These are phyloP conservation scores for Alternaria brassicae DNA, from an alignment of 2,329 filamentous ascomycete species.

Conservation along the genomic window DNA sequence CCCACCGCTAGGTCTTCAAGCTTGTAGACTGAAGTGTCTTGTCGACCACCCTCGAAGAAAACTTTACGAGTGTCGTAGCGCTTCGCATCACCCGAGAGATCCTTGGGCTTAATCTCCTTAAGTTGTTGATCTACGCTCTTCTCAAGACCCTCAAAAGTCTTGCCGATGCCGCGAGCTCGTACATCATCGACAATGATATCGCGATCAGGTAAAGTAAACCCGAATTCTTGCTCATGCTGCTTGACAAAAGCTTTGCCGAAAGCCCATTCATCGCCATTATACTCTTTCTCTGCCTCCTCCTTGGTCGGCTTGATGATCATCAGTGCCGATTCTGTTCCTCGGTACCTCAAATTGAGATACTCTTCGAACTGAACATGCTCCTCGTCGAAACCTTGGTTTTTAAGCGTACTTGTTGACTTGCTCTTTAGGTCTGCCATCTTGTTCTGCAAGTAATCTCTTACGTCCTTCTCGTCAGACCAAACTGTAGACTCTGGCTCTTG, in stretches of 20 bases:
- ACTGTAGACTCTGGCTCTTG: constrained; percentile 75
- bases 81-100: constrained; percentile 65
- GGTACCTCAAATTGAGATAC: constrained; percentile 92
- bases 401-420: constrained; percentile 72
- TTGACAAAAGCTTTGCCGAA: constrained; percentile 85
- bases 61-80: constrained; percentile 72
- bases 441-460: constrained; percentile 67
- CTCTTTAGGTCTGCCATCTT: constrained; percentile 82
- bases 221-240: constrained; percentile 91
- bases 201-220: constrained; percentile 83
- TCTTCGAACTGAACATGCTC: constrained; percentile 83
- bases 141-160: constrained; percentile 80
- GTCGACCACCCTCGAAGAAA: constrained; percentile 83
- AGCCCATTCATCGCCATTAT: constrained; percentile 74
- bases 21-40: constrained; percentile 82
- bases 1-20: constrained; percentile 76
- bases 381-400: constrained; percentile 79
- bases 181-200: constrained; percentile 93
- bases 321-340: constrained; percentile 86
- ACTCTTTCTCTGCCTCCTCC: constrained; percentile 66
- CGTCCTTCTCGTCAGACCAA: constrained; percentile 65
- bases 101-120: constrained; percentile 68
- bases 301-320: constrained; percentile 81
- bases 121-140: constrained; percentile 87
- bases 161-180: constrained; percentile 85